A percentile compares a stretch with the other conserved stretches of the same genome.
These are phyloP conservation scores for Phanerochaete sordida DNA, from an alignment of 768 basidiomycete species.

Conservation along the genomic window DNA sequence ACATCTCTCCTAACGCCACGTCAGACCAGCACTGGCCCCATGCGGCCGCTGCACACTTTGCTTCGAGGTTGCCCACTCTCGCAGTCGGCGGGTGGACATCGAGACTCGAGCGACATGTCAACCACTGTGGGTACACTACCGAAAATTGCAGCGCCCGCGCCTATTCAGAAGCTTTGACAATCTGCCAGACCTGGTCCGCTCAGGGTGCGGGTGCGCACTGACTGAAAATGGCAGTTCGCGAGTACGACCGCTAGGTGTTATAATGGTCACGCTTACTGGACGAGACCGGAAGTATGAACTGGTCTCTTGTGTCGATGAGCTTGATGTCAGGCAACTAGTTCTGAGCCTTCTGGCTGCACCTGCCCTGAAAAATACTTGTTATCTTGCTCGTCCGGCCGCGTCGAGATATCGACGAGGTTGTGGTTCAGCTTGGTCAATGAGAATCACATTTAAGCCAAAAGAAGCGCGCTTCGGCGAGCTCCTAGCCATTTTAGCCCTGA, in stretches of 20 bases:
- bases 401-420: slow-evolving; percentile 34
- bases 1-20: slow-evolving; percentile 92
- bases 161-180: slow-evolving; percentile 94
- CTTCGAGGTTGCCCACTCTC: slow-evolving; percentile 67
- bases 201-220: slow-evolving; percentile 88
- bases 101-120: slow-evolving; percentile 99
- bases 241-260: background rate
- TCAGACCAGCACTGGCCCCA: slow-evolving; percentile 72
- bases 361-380: slow-evolving; percentile 25
- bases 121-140: slow-evolving; percentile 95
- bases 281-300: slow-evolving; percentile 46
- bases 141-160: slow-evolving; percentile 85
- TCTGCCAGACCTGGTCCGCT: slow-evolving; percentile 92
- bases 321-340: slow-evolving; percentile 21
- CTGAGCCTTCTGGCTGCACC: slow-evolving; percentile 6
- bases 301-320: slow-evolving; percentile 34
- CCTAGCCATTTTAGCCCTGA: no score
- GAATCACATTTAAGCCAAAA: no score
- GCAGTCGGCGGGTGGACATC: slow-evolving; percentile 95
- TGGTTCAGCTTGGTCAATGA: slow-evolving; percentile 35
- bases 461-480: no score
- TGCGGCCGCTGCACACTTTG: slow-evolving; percentile 73
- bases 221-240: background rate
- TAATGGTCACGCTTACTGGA: slow-evolving; percentile 40
- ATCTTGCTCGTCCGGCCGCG: slow-evolving; percentile 49